Conservation (phyloP, 2,329 filamentous ascomycete genomes). For the Exophiala alcalophila region DNA sequence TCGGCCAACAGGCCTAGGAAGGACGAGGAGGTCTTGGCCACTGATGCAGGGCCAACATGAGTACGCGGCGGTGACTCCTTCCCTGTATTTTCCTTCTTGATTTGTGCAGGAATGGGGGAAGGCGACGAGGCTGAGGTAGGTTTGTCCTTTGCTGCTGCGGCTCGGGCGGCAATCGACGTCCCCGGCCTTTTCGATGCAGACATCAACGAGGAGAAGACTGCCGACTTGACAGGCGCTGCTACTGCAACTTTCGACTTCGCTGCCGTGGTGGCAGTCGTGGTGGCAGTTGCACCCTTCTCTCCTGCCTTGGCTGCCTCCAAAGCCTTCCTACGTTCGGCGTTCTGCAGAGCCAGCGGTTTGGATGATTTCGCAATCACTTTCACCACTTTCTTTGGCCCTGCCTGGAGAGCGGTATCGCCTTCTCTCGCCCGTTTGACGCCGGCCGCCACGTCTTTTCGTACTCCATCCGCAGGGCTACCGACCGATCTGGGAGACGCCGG, state of each 20-base stretch:
- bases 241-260: constrained; percentile 38
- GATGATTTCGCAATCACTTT: constrained; percentile 33
- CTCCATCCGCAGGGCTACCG: constrained; percentile 15
- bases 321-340: constrained; percentile 29
- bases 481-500: constrained; percentile 29
- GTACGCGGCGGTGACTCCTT: constrained; percentile 35
- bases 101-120: constrained; percentile 22
- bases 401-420: constrained; percentile 29
- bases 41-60: constrained; percentile 24
- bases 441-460: constrained; percentile 15
- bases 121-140: constrained; percentile 34
- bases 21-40: constrained; percentile 44
- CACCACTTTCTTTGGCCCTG: constrained; percentile 39
- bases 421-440: constrained; percentile 20
- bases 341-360: constrained; percentile 32
- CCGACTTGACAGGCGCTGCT: constrained; percentile 38
- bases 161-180: constrained; percentile 49
- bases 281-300: constrained; percentile 11
- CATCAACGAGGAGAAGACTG: constrained; percentile 46
- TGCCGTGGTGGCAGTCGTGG: constrained; percentile 12
- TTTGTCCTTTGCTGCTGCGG: constrained; percentile 38
- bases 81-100: constrained; percentile 36
- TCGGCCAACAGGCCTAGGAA: constrained; percentile 51
- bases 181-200: constrained; percentile 51
- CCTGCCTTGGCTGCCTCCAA: constrained; percentile 22